These are phyloP conservation scores for Trypanosoma grayi DNA, from an alignment of 208 protist genomes.

Conservation along the genomic window DNA sequence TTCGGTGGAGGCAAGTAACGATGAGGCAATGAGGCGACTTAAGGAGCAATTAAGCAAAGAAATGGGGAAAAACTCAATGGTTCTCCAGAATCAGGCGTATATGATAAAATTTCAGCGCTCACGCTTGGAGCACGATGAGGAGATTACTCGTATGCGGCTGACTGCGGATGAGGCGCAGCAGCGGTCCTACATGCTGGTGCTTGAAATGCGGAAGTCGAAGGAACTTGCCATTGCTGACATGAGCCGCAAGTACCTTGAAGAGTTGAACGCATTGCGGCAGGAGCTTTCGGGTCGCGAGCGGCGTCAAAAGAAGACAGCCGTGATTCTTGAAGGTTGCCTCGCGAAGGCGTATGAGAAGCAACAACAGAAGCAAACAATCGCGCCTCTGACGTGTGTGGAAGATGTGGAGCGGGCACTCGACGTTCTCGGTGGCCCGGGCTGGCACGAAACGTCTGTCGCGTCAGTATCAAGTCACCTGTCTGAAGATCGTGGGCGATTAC, in stretches of 20 bases:
- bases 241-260: background rate
- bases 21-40: conserved; percentile 1
- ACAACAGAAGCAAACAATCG: background rate
- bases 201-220: conserved; percentile 10
- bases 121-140: conserved; percentile 14
- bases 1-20: background rate
- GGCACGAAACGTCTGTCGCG: background rate
- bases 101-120: background rate
- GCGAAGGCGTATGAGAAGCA: background rate
- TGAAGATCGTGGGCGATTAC: background rate
- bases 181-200: conserved; percentile 6
- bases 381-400: background rate
- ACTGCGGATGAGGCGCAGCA: conserved; percentile 1
- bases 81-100: background rate
- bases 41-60: background rate
- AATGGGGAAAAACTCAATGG: background rate
- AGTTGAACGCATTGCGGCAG: background rate
- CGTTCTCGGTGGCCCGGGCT: background rate
- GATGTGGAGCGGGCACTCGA: conserved; percentile 1
- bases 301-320: conserved; percentile 4
- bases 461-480: background rate
- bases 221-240: conserved; percentile 6
- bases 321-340: conserved; percentile 14
- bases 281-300: conserved; percentile 3
- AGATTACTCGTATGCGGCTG: conserved; percentile 5